Evolutionary conservation across 148 eudicot species (phyloP).

Genomic region (Silene latifolia): DNA sequence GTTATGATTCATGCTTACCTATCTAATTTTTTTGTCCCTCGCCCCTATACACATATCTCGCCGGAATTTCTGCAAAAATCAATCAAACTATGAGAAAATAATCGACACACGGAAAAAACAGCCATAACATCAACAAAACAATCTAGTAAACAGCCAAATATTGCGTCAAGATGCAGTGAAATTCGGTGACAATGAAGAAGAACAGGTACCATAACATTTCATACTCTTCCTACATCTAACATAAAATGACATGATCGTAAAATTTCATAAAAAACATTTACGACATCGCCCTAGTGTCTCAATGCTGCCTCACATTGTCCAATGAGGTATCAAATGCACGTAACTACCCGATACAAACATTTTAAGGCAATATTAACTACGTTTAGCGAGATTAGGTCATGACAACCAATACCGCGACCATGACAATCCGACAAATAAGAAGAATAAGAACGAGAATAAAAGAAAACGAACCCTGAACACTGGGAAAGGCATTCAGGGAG

Average conservation of each 20-base stretch:
- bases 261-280: not conserved
- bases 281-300: too few species aligned
- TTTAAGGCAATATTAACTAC: too few species aligned
- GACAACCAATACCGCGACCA: too few species aligned
- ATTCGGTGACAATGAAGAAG: too few species aligned
- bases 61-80: conserved; percentile 53
- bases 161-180: too few species aligned
- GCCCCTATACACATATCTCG: conserved; percentile 70
- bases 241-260: not conserved
- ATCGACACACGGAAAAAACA: not conserved
- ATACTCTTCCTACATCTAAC: too few species aligned
- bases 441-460: not conserved
- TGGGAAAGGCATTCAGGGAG: conserved; percentile 86
- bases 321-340: not conserved
- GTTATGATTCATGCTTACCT: not conserved
- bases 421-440: too few species aligned
- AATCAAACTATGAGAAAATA: conserved; percentile 3
- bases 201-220: too few species aligned
- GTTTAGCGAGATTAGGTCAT: too few species aligned
- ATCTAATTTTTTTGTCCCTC: conserved; percentile 53
- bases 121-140: not conserved
- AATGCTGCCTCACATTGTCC: too few species aligned
- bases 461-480: conserved; percentile 62
- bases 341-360: not conserved
- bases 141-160: not conserved